Evolutionary conservation across 345 rosid species (phyloP).

Genomic region (Populus nigra): DNA sequence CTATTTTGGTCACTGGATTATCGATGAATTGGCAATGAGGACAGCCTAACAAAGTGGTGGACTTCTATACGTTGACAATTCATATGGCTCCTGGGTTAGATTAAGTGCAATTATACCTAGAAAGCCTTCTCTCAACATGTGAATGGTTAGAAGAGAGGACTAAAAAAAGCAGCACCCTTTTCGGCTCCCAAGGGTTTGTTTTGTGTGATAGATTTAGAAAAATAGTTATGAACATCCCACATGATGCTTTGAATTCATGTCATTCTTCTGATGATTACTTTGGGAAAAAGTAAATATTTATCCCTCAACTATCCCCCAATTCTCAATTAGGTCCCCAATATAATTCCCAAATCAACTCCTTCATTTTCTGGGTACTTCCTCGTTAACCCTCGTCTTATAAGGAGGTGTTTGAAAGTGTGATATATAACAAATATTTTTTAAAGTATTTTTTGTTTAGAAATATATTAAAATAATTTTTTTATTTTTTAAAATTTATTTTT

Average conservation of each 20-base stretch:
- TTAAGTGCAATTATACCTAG: neutral
- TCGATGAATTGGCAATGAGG: neutral
- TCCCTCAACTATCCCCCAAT: neutral
- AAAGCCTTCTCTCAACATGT: neutral
- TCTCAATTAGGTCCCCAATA: neutral
- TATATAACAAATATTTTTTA: too few species aligned
- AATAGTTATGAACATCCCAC: too few species aligned
- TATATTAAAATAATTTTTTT: too few species aligned
- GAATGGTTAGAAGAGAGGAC: neutral
- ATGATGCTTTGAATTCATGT: neutral
- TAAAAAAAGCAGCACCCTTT: neutral
- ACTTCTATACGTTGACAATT: neutral
- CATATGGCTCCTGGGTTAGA: neutral
- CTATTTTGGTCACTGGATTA: too few species aligned
- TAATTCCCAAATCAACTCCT: neutral
- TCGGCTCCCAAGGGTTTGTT: neutral
- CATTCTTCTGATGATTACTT: neutral
- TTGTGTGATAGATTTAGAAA: neutral
- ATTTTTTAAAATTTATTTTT: too few species aligned
- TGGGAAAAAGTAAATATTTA: neutral
- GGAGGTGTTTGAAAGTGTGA: too few species aligned
- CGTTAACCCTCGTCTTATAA: neutral
- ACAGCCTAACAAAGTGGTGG: neutral
- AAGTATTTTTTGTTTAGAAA: too few species aligned
- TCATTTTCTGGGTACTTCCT: neutral